Percentiles rank a stretch among this genome's conserved stretches.
phyloP scores from a whole-genome alignment of 768 basidiomycete species.

The Auricularia sp. region DNA sequence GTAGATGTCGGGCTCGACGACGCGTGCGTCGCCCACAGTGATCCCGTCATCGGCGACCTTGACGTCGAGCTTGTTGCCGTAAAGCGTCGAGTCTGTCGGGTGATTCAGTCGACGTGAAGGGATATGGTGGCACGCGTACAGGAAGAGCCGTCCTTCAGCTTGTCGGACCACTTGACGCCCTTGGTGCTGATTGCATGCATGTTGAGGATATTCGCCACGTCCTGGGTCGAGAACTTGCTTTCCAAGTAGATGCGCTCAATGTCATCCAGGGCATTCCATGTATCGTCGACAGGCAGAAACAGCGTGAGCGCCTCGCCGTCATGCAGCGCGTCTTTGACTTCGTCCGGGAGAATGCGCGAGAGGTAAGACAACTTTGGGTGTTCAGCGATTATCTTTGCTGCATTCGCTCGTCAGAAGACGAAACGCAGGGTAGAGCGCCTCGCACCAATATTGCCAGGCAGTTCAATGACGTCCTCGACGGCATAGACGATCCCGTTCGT shows the following conservation, averaged over 20 bases:
- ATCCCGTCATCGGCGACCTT: conserved; percentile 27
- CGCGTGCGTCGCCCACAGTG: conserved; percentile 43
- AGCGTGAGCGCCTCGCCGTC: conserved; percentile 67
- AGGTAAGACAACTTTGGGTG: conserved; percentile 65
- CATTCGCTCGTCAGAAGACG: conserved; percentile 3
- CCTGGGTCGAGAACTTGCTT: conserved; percentile 75
- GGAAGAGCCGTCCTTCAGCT: conserved; percentile 40
- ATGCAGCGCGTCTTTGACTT: conserved; percentile 47
- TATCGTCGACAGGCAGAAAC: conserved; percentile 79
- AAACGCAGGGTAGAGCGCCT: background rate
- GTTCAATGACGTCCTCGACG: conserved; percentile 60
- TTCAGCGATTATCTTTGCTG: conserved; percentile 51
- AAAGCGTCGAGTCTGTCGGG: conserved; percentile 52
- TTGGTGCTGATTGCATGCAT: conserved; percentile 60
- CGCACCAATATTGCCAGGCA: conserved; percentile 68
- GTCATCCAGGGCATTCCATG: conserved; percentile 67
- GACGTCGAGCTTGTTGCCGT: conserved; percentile 57
- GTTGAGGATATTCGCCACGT: conserved; percentile 65
- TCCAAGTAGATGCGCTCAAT: conserved; percentile 83
- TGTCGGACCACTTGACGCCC: conserved; percentile 56
- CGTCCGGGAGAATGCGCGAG: conserved; percentile 54
- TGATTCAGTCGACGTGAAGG: conserved; percentile 10
- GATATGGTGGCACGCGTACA: conserved; percentile 30
- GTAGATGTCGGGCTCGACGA: conserved; percentile 75
- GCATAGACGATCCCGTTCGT: conserved; percentile 73